A percentile compares a stretch with the other conserved stretches of the same genome.
phyloP scores from a whole-genome alignment of 306 rosid species.

The Cicer judaicum region DNA sequence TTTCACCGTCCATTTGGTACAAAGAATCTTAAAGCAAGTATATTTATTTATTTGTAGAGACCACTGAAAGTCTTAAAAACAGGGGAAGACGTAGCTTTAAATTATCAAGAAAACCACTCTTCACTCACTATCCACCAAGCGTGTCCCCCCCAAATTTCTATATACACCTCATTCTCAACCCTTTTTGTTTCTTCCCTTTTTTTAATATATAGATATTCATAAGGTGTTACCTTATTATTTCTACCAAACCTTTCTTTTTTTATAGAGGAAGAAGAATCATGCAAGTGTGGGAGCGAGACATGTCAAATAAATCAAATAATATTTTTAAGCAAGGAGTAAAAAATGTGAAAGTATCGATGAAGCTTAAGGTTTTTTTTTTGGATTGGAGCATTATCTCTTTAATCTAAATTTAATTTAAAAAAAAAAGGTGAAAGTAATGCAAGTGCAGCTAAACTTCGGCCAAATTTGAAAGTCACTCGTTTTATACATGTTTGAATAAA shows the following conservation, averaged over 20 bases:
- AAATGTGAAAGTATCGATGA: background rate
- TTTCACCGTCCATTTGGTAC: slow-evolving; percentile 60
- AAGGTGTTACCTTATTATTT: too few species aligned
- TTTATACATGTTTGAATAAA: background rate
- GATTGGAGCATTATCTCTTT: too few species aligned
- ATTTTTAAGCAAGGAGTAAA: slow-evolving; percentile 39
- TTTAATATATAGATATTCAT: too few species aligned
- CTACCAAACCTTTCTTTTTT: too few species aligned
- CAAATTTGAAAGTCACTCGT: slow-evolving; percentile 24
- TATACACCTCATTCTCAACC: background rate
- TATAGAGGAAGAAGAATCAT: background rate
- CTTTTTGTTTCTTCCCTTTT: too few species aligned
- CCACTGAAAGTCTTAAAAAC: slow-evolving; percentile 35
- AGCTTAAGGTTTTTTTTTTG: too few species aligned
- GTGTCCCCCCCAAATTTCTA: slow-evolving; percentile 39
- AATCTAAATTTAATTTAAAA: too few species aligned
- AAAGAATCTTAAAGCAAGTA: slow-evolving; percentile 37
- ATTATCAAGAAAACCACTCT: slow-evolving; percentile 47
- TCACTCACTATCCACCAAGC: slow-evolving; percentile 42
- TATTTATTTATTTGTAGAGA: slow-evolving; percentile 4
- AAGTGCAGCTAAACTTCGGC: slow-evolving; percentile 36
- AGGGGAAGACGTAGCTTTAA: slow-evolving; percentile 36
- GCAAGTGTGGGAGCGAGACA: background rate
- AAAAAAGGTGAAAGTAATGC: slow-evolving; percentile 17
- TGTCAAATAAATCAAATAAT: slow-evolving; percentile 30